A percentile compares a stretch with the other conserved stretches of the same genome.
These are phyloP conservation scores for Scutellaria baicalensis DNA, from an alignment of 257 asterid species.

Conservation along the genomic window DNA sequence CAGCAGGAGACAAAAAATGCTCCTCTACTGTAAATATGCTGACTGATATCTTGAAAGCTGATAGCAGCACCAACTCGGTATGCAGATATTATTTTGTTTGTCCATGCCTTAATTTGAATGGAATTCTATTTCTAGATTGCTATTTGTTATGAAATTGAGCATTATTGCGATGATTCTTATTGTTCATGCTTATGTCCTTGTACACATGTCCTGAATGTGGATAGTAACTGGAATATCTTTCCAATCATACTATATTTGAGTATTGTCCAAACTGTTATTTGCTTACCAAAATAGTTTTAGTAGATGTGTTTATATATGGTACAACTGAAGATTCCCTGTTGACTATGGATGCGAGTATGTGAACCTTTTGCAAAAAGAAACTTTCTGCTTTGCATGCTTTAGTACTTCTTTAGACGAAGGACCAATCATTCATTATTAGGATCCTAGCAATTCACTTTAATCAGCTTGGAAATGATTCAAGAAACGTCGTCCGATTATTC, in stretches of 20 bases:
- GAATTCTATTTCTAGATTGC: background rate
- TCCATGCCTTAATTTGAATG: background rate
- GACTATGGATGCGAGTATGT: background rate
- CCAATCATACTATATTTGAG: background rate
- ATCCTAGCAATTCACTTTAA: background rate
- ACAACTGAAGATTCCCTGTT: background rate
- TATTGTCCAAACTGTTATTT: background rate
- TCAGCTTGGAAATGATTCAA: background rate
- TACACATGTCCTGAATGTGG: background rate
- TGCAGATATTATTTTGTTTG: conserved; percentile 12
- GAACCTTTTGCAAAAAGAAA: background rate
- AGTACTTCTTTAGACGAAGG: background rate
- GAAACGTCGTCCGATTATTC: background rate
- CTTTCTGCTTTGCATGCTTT: background rate
- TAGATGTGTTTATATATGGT: background rate
- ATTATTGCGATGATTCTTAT: background rate
- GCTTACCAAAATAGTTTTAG: background rate
- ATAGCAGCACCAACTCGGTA: conserved; percentile 79
- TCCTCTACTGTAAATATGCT: conserved; percentile 89
- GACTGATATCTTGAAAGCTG: conserved; percentile 79
- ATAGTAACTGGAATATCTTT: conserved; percentile 6
- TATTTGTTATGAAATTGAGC: background rate
- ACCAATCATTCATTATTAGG: background rate
- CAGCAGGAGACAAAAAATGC: conserved; percentile 75
- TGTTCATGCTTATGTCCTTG: background rate